These are phyloP conservation scores for Amanita jacksonii DNA, from an alignment of 768 basidiomycete genomes.

Conservation along the genomic window DNA sequence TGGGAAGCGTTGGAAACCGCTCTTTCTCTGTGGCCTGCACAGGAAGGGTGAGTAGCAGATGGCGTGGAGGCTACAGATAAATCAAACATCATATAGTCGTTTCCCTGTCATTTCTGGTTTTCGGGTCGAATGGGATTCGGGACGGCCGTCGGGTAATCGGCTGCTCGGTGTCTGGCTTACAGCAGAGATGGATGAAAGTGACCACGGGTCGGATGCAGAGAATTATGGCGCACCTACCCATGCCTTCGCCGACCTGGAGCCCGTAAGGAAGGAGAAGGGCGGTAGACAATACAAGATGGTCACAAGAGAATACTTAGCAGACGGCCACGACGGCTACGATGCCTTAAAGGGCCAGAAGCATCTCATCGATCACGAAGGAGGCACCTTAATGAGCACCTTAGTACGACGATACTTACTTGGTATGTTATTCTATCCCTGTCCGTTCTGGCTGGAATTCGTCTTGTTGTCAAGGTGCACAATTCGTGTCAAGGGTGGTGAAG, in stretches of 20 bases:
- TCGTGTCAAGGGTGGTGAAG: conserved; percentile 53
- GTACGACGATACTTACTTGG: conserved; percentile 83
- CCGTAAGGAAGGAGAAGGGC: conserved; percentile 40
- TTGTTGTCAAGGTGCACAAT: conserved; percentile 49
- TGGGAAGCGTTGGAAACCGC: conserved; percentile 75
- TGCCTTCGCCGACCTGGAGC: conserved; percentile 36
- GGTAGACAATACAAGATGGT: conserved; percentile 68
- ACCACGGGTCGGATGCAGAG: conserved; percentile 14
- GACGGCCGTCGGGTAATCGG: conserved; percentile 56
- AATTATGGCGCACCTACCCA: conserved; percentile 21
- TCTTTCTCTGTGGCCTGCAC: conserved; percentile 74
- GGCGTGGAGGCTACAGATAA: neutral
- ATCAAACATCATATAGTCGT: conserved; percentile 40
- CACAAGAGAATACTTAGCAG: conserved; percentile 80
- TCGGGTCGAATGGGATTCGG: conserved; percentile 81
- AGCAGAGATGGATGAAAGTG: conserved; percentile 26
- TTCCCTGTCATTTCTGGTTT: conserved; percentile 86
- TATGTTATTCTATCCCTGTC: conserved; percentile 16
- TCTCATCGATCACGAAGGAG: conserved; percentile 78
- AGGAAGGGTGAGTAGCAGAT: conserved; percentile 60
- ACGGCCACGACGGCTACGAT: conserved; percentile 76
- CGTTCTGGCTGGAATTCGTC: neutral
- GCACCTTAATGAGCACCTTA: conserved; percentile 67
- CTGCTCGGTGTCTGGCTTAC: conserved; percentile 65
- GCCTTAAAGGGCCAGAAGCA: conserved; percentile 55